These are phyloP conservation scores for Clavispora asparagi DNA, from an alignment of 805 yeast genomes.

Conservation along the genomic window DNA sequence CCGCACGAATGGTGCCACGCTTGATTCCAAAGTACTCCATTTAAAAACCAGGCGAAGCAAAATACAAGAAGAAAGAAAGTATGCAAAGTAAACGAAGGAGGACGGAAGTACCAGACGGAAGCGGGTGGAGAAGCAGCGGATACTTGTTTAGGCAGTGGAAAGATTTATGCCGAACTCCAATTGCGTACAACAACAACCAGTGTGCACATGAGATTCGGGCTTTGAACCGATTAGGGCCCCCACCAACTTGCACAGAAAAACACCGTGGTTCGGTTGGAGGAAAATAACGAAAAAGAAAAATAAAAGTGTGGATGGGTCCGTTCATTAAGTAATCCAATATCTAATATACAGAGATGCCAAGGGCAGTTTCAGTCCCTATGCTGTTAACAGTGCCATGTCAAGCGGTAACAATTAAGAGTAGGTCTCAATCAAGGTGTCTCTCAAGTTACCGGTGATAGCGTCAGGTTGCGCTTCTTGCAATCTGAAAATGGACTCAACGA, in stretches of 20 bases:
- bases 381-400: neutral
- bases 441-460: slow-evolving; percentile 74
- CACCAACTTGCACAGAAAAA: neutral
- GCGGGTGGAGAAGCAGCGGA: neutral
- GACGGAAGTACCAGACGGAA: neutral
- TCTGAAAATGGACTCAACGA: slow-evolving; percentile 92
- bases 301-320: neutral
- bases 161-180: neutral
- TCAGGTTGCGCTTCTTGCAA: slow-evolving; percentile 89
- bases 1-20: slow-evolving; percentile 35
- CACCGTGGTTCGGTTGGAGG: too few relatives aligned
- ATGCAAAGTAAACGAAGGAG: neutral
- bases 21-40: slow-evolving; percentile 38
- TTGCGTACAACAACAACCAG: neutral
- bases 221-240: neutral
- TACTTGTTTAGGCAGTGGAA: neutral
- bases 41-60: neutral
- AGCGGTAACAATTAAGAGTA: slow-evolving; percentile 48
- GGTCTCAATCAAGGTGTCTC: slow-evolving; percentile 90
- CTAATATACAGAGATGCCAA: slow-evolving; percentile 2
- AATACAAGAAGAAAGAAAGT: neutral
- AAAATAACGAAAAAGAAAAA: neutral
- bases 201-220: neutral
- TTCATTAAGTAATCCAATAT: neutral
- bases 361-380: neutral